Conservation (phyloP, 2,329 filamentous ascomycete genomes). For the Penicillium hesseltinei region DNA sequence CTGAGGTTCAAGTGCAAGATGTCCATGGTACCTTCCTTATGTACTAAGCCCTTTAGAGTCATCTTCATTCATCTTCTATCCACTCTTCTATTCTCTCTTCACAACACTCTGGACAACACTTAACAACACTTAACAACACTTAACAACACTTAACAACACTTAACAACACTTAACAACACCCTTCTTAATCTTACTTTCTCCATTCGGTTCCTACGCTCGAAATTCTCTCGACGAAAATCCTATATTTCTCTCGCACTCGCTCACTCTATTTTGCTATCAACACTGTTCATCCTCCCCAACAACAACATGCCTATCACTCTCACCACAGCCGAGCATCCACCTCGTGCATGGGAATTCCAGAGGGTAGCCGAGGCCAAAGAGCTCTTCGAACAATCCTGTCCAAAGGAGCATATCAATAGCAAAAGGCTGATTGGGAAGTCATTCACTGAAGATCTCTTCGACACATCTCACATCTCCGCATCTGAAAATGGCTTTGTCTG, state of each 20-base stretch:
- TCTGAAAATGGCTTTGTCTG: neutral
- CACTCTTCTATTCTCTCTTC: too few species aligned
- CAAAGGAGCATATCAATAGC: neutral
- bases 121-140: too few species aligned
- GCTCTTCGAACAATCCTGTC: neutral
- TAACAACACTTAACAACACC: too few species aligned
- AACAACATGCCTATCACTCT: neutral
- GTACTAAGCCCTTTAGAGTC: neutral
- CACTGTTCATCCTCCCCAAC: neutral
- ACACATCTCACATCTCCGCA: neutral
- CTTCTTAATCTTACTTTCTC: neutral
- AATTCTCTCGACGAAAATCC: neutral
- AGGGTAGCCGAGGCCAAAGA: neutral
- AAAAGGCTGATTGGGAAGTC: neutral
- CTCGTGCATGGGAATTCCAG: neutral
- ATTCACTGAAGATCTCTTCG: neutral
- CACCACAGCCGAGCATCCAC: neutral
- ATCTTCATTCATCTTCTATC: neutral
- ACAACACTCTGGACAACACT: too few species aligned
- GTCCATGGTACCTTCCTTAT: neutral
- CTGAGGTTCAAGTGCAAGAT: neutral
- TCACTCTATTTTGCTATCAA: neutral
- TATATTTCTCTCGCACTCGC: neutral
- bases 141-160: too few species aligned
- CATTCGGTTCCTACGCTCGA: neutral